A percentile compares a stretch with the other conserved stretches of the same genome.
phyloP scores from a whole-genome alignment of 768 basidiomycete species.

The Hydnomerulius pinastri region DNA sequence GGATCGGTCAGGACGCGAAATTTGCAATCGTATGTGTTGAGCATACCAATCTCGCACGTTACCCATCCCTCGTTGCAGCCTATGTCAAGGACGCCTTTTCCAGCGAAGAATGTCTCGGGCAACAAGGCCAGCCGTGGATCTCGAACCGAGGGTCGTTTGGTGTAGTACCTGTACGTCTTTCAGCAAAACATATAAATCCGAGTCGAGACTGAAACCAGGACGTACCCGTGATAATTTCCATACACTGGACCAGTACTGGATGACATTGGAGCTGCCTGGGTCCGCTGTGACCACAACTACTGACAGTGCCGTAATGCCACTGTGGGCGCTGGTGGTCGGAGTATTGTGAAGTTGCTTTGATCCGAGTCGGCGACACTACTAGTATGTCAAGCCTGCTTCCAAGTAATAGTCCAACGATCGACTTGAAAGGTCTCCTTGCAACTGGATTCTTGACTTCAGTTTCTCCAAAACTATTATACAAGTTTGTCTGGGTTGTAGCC shows the following conservation, averaged over 20 bases:
- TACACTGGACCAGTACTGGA: conserved; percentile 42
- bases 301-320: background rate
- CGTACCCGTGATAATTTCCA: conserved; percentile 76
- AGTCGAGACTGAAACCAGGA: background rate
- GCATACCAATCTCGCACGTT: conserved; percentile 80
- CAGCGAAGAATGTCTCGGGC: conserved; percentile 51
- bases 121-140: conserved; percentile 72
- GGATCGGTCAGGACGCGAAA: background rate
- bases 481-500: too few relatives aligned
- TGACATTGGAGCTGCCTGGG: conserved; percentile 9
- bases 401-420: too few relatives aligned
- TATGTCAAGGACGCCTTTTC: conserved; percentile 71
- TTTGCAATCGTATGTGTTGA: background rate
- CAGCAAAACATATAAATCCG: background rate
- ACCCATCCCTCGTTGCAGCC: conserved; percentile 90
- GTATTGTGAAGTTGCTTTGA: too few relatives aligned
- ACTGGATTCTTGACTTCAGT: too few relatives aligned
- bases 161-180: conserved; percentile 59
- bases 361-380: too few relatives aligned
- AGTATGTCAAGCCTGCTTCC: too few relatives aligned
- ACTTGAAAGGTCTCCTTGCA: too few relatives aligned
- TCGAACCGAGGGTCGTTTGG: conserved; percentile 59
- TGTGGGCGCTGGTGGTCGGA: too few relatives aligned
- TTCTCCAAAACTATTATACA: too few relatives aligned
- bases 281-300: too few relatives aligned